Evolutionary conservation across 441 rosid species (phyloP), one percentile per base, ranked within the genome.

Genomic region (Flueggea neowawraea): DNA sequence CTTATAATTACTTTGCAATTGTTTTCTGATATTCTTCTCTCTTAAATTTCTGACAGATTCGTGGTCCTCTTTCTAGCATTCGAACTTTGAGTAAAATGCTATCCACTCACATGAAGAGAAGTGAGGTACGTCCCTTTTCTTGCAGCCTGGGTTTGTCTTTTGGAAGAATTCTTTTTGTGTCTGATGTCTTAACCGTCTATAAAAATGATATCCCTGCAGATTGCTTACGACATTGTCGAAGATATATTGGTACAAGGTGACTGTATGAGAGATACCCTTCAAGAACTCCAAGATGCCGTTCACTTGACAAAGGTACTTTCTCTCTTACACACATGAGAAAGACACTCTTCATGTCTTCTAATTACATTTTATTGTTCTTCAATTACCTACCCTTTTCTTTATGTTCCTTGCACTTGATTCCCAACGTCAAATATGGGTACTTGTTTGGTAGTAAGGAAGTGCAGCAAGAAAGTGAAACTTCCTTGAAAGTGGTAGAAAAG

Each of bases 251-350:
- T 82, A 33, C 91, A 88, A 78, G 87, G 94, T 32, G 90, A 90
- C 61, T 80, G 51, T 39, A 76, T 90, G 48, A 80, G 72, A 67
- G 86, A 81, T 54, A 80, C 96, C 36, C 89, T 92, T 71, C 84
- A 83, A 75, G 91, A 88, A 71, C 96, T 92, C 63, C 96, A 92
- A 75, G 89, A 88, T 79, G 96, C 94, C 61, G 96, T 88, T 76
- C 75, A 74, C 54, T 74, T 88, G 76, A 92, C 96, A 60, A 90
- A 90, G 96, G 98, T 77, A 68, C 16, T 16, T 62, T 44, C 62
- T 54, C 43, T 41, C 49, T 64, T 57, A 31, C 58, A 10, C 5
- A 12, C 50, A 47, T 47, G 50, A 47, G n/a, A 11, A 47, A 10
- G 14, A 47, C 12, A 12, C 14, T 12, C 50, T 11, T 47, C 50